phyloP scores from a whole-genome alignment of 306 rosid genomes.

The Geum urbanum region DNA sequence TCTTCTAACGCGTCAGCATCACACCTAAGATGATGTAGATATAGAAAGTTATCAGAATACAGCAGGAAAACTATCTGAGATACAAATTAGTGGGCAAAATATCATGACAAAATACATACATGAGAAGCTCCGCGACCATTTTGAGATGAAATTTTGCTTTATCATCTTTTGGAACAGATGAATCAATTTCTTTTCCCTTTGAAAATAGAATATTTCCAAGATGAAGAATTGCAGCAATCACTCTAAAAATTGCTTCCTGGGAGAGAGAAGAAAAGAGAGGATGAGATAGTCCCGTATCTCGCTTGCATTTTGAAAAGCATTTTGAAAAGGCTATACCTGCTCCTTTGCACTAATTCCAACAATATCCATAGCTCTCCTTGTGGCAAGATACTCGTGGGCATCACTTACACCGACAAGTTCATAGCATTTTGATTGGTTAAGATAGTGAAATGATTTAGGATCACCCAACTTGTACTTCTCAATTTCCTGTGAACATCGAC shows the following conservation, averaged over 20 bases:
- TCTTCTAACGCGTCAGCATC: constrained; percentile 66
- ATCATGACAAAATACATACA: constrained; percentile 41
- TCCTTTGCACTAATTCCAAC: constrained; percentile 90
- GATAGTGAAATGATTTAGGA: constrained; percentile 91
- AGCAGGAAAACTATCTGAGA: constrained; percentile 18
- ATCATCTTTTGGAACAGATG: constrained; percentile 93
- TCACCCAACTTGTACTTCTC: constrained; percentile 87
- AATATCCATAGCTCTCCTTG: constrained; percentile 97
- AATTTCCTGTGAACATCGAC: constrained; percentile 65
- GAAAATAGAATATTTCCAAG: constrained; percentile 72
- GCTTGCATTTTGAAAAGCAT: constrained; percentile 15
- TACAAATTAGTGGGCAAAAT: constrained; percentile 11
- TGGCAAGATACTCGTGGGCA: constrained; percentile 92
- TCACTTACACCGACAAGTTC: constrained; percentile 82
- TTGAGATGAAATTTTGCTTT: constrained; percentile 75
- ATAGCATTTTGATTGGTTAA: constrained; percentile 86
- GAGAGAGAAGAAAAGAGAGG: constrained; percentile 23
- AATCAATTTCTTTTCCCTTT: constrained; percentile 86
- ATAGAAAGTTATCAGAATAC: constrained; percentile 23
- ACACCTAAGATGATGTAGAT: constrained; percentile 58
- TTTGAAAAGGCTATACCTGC: constrained; percentile 61
- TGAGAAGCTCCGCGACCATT: constrained; percentile 89
- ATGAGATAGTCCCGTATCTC: constrained; percentile 31
- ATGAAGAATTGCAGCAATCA: constrained; percentile 91
- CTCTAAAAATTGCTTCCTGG: constrained; percentile 98